phyloP scores from a whole-genome alignment of 2,329 filamentous ascomycete genomes.

The Aspergillus awamori region DNA sequence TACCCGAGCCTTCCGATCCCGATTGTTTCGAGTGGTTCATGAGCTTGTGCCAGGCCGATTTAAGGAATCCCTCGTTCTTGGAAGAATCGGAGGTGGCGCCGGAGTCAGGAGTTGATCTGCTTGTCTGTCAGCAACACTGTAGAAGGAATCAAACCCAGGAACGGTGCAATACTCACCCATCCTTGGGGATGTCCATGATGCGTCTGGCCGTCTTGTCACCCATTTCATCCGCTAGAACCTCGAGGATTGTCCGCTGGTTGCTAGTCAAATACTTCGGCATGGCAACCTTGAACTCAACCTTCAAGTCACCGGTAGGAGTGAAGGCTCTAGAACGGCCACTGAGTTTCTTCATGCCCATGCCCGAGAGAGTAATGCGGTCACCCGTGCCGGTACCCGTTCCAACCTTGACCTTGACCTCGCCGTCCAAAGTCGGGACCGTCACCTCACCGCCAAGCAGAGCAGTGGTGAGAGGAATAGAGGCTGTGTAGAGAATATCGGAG shows the following conservation, averaged over 20 bases:
- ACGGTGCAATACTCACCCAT: slow-evolving; percentile 49
- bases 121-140: slow-evolving; percentile 6
- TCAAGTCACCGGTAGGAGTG: slow-evolving; percentile 72
- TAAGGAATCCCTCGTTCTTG: slow-evolving; percentile 86
- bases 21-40: slow-evolving; percentile 65
- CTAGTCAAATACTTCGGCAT: slow-evolving; percentile 94
- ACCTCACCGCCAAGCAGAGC: slow-evolving; percentile 90
- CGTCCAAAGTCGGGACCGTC: slow-evolving; percentile 84
- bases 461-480: slow-evolving; percentile 87
- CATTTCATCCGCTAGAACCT: slow-evolving; percentile 97
- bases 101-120: slow-evolving; percentile 29
- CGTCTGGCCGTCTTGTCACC: slow-evolving; percentile 87
- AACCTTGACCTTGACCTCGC: slow-evolving; percentile 86
- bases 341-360: slow-evolving; percentile 93
- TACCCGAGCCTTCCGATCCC: slow-evolving; percentile 31
- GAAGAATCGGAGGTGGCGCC: slow-evolving; percentile 52
- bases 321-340: slow-evolving; percentile 61
- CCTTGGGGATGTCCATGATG: slow-evolving; percentile 74
- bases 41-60: slow-evolving; percentile 88
- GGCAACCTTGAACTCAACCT: slow-evolving; percentile 88
- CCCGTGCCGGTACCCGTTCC: slow-evolving; percentile 89
- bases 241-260: slow-evolving; percentile 89
- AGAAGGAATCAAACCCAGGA: background rate
- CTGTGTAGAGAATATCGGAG: slow-evolving; percentile 89
- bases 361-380: slow-evolving; percentile 83